Base-by-base conservation (phyloP, 2,329 filamentous ascomycete genomes). In the Aspergillus sp. region DNA sequence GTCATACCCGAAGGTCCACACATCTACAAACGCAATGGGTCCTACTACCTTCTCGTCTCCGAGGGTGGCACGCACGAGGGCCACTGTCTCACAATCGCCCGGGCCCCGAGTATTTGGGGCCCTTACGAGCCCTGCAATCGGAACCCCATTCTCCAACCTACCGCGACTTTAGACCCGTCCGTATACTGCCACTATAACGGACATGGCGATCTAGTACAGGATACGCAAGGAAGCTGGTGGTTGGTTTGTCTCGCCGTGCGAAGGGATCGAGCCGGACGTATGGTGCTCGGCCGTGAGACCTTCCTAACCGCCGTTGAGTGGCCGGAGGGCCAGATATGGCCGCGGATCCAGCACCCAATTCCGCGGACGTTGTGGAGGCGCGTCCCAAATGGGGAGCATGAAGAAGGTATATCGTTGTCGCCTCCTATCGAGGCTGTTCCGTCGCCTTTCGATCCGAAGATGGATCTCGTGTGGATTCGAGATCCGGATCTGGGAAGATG, bases 191-290 rank as follows among this genome's bases (percentile, higher is more conserved):
- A 55, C 7, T 55, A 46, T 15, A 55, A 47, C 38, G 53, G 53
- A 45, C 53, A 55, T 25, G 53, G 53, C 13, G 53, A 55, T 19
- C 38, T 55, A 11, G 53, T 55, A 4, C 38, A 46, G 22, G 53
- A 55, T 55, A 7, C 17, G 17, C 22, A n/a, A 11, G 53, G 41
- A 1, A 23, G 25, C 23, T 55, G 53, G 53, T 55, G 53, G 53
- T 11, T 55, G 22, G 53, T 55, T 19, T 55, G 53, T 46, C 23
- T 47, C 22, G 53, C 19, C 13, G 53, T 55, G 38, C 53, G 53
- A 25, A 23, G 38, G 7, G 53, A 55, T 19, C 53, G 53, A 5
- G 38, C 53, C 2, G 53, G 53, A 17, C 53, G 53, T 3, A 55
- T 55, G 53, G 23, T 46, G 1, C 53, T 55, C 8, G 53, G 53